Percentiles rank a stretch among this genome's conserved stretches.
Evolutionary conservation across 345 rosid genomes (phyloP).

Genomic region (Salix suchowensis): DNA sequence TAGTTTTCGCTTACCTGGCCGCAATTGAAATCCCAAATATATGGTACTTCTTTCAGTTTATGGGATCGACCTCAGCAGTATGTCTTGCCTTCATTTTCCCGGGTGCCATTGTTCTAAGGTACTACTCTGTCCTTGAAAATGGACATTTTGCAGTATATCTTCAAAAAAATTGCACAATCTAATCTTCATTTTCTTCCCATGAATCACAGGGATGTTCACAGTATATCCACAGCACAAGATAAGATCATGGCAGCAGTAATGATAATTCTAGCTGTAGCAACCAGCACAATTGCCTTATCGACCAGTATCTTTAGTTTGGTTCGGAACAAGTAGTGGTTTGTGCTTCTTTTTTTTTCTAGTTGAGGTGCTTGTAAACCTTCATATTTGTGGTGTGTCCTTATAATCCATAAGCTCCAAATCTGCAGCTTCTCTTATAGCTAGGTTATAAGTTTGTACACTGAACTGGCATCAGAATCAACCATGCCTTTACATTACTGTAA

Average conservation of each 20-base stretch:
- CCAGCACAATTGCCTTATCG: slow-evolving; percentile 49
- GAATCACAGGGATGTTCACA: slow-evolving; percentile 45
- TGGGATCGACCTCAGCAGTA: slow-evolving; percentile 83
- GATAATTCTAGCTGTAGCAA: slow-evolving; percentile 42
- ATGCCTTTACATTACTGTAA: no score
- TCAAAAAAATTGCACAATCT: background rate
- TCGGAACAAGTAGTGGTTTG: slow-evolving; percentile 11
- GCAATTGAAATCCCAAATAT: slow-evolving; percentile 72
- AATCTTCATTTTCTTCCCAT: background rate
- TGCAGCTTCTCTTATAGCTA: background rate
- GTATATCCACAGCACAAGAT: slow-evolving; percentile 37
- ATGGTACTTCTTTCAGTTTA: slow-evolving; percentile 78
- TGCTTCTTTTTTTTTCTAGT: background rate
- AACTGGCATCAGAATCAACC: background rate
- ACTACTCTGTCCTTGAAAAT: background rate
- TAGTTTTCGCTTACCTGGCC: slow-evolving; percentile 42
- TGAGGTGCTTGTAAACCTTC: background rate
- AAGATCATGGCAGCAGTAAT: slow-evolving; percentile 33
- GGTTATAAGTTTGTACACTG: background rate
- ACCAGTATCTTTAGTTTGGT: slow-evolving; percentile 28
- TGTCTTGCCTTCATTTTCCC: slow-evolving; percentile 85
- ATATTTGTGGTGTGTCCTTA: background rate
- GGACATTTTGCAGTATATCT: background rate
- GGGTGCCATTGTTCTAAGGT: slow-evolving; percentile 72
- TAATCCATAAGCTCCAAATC: background rate